Evolutionary conservation across 2,329 filamentous ascomycete genomes (phyloP), one percentile per base, ranked within the genome.

Genomic region (Plectosphaerella plurivora): DNA sequence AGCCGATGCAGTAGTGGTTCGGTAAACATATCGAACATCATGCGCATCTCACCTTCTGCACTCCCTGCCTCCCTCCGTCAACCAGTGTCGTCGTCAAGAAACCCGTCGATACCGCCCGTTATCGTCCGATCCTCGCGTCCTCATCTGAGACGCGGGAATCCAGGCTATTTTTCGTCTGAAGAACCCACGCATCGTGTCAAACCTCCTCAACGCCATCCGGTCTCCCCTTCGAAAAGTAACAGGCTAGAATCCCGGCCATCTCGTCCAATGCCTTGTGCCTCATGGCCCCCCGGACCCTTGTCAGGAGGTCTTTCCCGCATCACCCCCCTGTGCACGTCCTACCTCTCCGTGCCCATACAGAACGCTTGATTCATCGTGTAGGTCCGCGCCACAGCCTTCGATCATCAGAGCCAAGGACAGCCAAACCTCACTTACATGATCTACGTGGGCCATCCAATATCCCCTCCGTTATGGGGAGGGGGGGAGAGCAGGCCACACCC

Each of bases 341-440:
- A 8, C 28, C 8, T 33, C 28, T 33, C 28, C 28, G 28, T 33
- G 28, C 28, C 28, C 28, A 33, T 33, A 33, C 28, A 33, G 28
- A 33, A 12, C 28, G 28, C 28, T 33, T 33, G 7, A 33, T 33
- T 33, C 36, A 49, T 18, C 7, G 25, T n/a, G 24, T 25, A 24
- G 16, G 49, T 37, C 36, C 41, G 39, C 49, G 28, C 28, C 49
- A 45, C 41, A n/a, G 16, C 47, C 35, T 28, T n/a, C 15, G 22
- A 39, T 24, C 24, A 25, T 49, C 25, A 20, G 24, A 42, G 49
- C 39, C 28, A 44, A 50, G 49, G 18, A 39, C 25, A 3, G 22
- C 24, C 22, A 50, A 20, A 50, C 49, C 24, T 42, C 49, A 44
- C 44, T 22, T 44, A 36, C 49, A 50, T 50, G 49, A 50, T 50